Percentiles rank a stretch among this genome's conserved stretches.
Conservation (phyloP, 2,329 filamentous ascomycete genomes). For the Beauveria caledonica region DNA sequence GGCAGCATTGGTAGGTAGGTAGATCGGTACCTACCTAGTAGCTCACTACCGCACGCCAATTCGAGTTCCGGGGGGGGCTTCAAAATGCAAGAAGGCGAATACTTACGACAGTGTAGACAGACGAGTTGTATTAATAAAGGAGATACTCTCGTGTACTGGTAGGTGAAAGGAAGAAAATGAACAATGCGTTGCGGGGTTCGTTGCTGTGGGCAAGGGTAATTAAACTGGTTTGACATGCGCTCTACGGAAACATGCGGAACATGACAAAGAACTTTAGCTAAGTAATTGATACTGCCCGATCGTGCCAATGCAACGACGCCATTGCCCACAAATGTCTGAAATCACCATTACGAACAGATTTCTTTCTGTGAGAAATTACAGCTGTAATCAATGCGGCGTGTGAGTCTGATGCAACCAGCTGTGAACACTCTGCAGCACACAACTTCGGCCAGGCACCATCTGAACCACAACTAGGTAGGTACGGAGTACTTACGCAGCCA, state of each 20-base stretch:
- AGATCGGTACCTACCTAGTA: neutral
- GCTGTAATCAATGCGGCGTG: too few relatives aligned
- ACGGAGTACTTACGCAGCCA: neutral
- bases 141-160: neutral
- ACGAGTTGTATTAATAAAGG: neutral
- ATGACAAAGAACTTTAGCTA: slow-evolving; percentile 3
- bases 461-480: neutral
- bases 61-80: neutral
- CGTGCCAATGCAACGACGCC: neutral
- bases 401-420: neutral
- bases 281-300: neutral
- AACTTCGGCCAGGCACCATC: neutral
- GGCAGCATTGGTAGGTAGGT: neutral
- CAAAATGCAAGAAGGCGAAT: neutral
- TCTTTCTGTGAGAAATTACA: neutral
- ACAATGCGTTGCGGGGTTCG: neutral
- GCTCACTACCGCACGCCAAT: neutral
- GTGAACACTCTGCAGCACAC: neutral
- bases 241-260: slow-evolving; percentile 13
- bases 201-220: neutral
- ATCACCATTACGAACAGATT: neutral
- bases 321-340: neutral
- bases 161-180: neutral
- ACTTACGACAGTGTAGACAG: neutral
- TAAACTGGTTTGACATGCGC: neutral